phyloP scores from a whole-genome alignment of 2,329 filamentous ascomycete genomes.

The Talaromyces marneffei region DNA sequence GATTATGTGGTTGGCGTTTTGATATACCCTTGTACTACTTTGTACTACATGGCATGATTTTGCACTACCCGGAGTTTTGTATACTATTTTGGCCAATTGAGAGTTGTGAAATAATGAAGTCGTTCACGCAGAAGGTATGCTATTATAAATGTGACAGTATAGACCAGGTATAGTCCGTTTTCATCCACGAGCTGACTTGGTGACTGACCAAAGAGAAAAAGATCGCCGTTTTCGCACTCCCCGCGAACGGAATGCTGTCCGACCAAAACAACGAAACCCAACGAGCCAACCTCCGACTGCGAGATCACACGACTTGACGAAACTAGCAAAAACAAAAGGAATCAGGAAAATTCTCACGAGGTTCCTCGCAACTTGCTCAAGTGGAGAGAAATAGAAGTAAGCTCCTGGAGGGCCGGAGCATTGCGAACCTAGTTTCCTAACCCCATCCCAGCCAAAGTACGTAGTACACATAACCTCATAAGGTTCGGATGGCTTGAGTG shows the following conservation, averaged over 20 bases:
- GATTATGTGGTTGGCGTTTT: not conserved
- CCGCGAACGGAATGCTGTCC: not conserved
- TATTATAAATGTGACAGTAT: too few relatives aligned
- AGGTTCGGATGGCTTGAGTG: not conserved
- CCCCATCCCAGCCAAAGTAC: too few relatives aligned
- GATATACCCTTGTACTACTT: slow-evolving; percentile 1
- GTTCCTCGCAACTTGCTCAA: too few relatives aligned
- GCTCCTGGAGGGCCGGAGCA: too few relatives aligned
- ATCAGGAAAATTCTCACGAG: too few relatives aligned
- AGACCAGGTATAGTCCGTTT: not conserved
- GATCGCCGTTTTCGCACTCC: not conserved
- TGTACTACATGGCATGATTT: not conserved
- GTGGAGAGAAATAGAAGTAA: not conserved
- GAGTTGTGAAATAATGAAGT: not conserved
- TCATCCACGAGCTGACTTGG: too few relatives aligned
- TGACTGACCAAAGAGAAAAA: not conserved
- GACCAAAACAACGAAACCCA: not conserved
- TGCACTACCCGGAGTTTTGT: not conserved
- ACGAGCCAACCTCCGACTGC: not conserved
- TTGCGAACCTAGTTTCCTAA: not conserved
- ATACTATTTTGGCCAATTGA: not conserved
- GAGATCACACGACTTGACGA: not conserved
- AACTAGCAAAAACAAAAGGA: too few relatives aligned
- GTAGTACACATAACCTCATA: not conserved
- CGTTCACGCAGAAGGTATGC: not conserved